Percentiles rank a stretch among this genome's conserved stretches.
Evolutionary conservation across 805 yeast genomes (phyloP).

Genomic region (Metschnikowia lochheadii): DNA sequence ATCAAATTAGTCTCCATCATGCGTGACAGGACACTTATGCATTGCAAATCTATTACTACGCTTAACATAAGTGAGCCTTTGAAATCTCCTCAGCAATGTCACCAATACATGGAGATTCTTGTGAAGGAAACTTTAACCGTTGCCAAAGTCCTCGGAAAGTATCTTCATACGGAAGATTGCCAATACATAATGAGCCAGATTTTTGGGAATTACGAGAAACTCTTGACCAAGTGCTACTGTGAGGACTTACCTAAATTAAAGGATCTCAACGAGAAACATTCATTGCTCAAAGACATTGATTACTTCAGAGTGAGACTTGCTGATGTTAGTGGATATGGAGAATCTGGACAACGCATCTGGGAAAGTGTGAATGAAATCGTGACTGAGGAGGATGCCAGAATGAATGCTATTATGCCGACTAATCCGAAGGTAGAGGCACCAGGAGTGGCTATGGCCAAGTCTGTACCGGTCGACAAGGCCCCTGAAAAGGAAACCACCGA

Average conservation of each 20-base stretch:
- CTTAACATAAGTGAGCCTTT: slow-evolving; percentile 50
- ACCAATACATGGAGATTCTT: slow-evolving; percentile 59
- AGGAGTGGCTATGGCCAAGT: background rate
- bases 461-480: background rate
- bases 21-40: slow-evolving; percentile 57
- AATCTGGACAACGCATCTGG: slow-evolving; percentile 60
- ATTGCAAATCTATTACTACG: slow-evolving; percentile 43
- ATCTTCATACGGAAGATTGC: slow-evolving; percentile 50
- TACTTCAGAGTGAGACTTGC: slow-evolving; percentile 59
- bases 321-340: slow-evolving; percentile 56
- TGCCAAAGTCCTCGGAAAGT: slow-evolving; percentile 53
- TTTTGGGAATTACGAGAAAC: slow-evolving; percentile 55
- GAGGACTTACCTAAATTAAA: slow-evolving; percentile 43
- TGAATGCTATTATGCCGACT: slow-evolving; percentile 41
- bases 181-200: slow-evolving; percentile 44
- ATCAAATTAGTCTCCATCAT: slow-evolving; percentile 64
- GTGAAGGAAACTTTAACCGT: slow-evolving; percentile 67
- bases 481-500: background rate
- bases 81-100: slow-evolving; percentile 45
- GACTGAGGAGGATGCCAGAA: slow-evolving; percentile 45
- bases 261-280: slow-evolving; percentile 51
- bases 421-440: slow-evolving; percentile 4
- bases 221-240: slow-evolving; percentile 49
- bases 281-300: slow-evolving; percentile 55
- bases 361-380: slow-evolving; percentile 52